A percentile compares a stretch with the other conserved stretches of the same genome.
phyloP scores from a whole-genome alignment of 306 rosid species.

The Castanea sativa region DNA sequence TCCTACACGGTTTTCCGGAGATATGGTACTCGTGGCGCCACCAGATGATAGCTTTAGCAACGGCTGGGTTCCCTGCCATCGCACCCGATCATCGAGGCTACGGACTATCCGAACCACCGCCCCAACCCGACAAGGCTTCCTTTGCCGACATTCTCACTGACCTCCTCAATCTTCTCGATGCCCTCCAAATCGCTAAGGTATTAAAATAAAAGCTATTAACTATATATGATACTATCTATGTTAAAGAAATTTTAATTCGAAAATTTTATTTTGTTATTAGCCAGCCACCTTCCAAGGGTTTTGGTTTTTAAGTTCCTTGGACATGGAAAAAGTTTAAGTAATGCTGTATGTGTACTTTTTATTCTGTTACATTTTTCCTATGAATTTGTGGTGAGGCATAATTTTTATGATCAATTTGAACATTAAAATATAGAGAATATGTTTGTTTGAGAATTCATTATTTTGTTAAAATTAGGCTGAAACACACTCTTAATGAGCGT shows the following conservation, averaged over 20 bases:
- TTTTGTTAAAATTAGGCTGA: no score
- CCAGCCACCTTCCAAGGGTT: no score
- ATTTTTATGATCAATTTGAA: no score
- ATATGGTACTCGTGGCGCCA: constrained; percentile 71
- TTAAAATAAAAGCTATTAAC: not conserved
- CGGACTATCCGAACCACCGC: constrained; percentile 55
- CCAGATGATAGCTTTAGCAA: constrained; percentile 55
- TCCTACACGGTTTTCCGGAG: constrained; percentile 62
- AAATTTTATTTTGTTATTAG: not conserved
- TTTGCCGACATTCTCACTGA: constrained; percentile 24
- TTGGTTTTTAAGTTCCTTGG: no score
- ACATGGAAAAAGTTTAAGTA: no score
- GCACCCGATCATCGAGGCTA: constrained; percentile 51
- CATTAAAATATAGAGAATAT: no score
- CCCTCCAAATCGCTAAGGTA: constrained; percentile 44
- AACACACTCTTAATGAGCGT: no score
- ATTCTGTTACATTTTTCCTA: no score
- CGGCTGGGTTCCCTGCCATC: constrained; percentile 49
- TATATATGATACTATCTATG: not conserved
- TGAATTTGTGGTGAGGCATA: no score
- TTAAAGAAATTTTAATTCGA: not conserved
- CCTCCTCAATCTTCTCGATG: constrained; percentile 35
- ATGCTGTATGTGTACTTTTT: no score
- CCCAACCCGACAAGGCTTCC: constrained; percentile 36
- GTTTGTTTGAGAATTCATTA: no score